These are phyloP conservation scores for Cladophialophora yegresii DNA, from an alignment of 2,329 filamentous ascomycete genomes.

Conservation along the genomic window DNA sequence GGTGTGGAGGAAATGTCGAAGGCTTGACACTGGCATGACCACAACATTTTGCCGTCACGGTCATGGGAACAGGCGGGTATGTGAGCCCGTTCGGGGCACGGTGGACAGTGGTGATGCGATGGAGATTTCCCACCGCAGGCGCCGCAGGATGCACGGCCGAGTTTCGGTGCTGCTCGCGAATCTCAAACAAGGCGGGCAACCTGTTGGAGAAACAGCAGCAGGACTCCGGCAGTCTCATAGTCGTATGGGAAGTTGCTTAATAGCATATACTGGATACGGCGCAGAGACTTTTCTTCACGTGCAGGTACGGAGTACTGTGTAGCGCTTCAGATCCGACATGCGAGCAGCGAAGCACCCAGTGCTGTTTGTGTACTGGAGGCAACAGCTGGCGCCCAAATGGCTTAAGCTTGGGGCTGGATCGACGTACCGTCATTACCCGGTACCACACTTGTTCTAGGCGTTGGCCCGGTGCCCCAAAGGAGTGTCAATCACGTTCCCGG, in stretches of 20 bases:
- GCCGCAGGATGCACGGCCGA: not conserved
- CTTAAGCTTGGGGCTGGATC: not conserved
- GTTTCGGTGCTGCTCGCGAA: not conserved
- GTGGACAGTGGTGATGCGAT: not conserved
- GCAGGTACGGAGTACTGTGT: too few species aligned
- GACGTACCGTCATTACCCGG: not conserved
- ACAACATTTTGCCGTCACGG: not conserved
- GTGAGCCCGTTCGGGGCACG: not conserved
- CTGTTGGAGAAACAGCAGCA: not conserved
- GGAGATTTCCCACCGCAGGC: not conserved
- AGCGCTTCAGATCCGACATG: not conserved
- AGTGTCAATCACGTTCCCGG: conserved; percentile 4
- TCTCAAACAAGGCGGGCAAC: not conserved
- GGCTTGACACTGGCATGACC: not conserved
- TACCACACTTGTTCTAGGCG: not conserved
- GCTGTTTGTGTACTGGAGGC: not conserved
- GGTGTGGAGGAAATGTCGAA: not conserved
- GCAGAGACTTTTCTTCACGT: not conserved
- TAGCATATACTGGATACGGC: not conserved
- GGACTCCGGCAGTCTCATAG: not conserved
- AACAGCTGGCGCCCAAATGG: not conserved
- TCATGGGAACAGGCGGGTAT: not conserved
- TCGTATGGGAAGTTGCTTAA: too few species aligned
- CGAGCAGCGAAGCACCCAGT: not conserved
- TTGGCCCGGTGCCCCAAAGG: conserved; percentile 7